Evolutionary conservation across 2,329 filamentous ascomycete species (phyloP).

Genomic region (Didymosphaeria variabile): DNA sequence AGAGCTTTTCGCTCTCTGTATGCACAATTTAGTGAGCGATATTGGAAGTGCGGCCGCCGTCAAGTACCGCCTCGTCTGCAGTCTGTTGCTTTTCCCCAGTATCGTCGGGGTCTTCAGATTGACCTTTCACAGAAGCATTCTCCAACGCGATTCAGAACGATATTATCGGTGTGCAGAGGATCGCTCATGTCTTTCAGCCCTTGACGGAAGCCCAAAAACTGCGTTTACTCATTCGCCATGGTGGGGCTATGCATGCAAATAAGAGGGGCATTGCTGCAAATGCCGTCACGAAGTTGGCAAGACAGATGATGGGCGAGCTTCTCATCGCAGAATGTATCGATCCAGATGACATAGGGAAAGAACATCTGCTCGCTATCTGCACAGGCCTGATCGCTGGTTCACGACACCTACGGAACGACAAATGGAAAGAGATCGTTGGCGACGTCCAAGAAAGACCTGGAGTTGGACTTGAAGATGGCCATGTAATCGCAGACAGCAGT

Average conservation of each 20-base stretch:
- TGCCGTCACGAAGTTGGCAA: background rate
- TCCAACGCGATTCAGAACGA: background rate
- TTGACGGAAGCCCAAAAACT: background rate
- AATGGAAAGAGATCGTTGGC: too few relatives aligned
- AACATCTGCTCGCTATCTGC: too few relatives aligned
- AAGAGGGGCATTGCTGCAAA: background rate
- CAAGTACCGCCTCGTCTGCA: background rate
- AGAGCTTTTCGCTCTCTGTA: background rate
- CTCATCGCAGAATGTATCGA: too few relatives aligned
- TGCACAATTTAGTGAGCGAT: background rate
- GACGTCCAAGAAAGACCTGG: too few relatives aligned
- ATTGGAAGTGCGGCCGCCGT: background rate
- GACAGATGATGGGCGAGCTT: background rate
- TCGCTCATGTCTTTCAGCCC: background rate
- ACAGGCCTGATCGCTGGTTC: too few relatives aligned
- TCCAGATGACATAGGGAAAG: too few relatives aligned
- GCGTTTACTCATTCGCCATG: background rate
- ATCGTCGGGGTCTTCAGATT: too few relatives aligned
- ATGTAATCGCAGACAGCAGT: too few relatives aligned
- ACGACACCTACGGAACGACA: too few relatives aligned
- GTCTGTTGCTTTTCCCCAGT: background rate
- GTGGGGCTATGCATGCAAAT: background rate
- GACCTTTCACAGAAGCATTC: background rate
- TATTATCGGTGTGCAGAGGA: background rate
- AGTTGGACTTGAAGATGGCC: too few relatives aligned